phyloP scores from a whole-genome alignment of 768 basidiomycete species.

The Leccinum obscurum region DNA sequence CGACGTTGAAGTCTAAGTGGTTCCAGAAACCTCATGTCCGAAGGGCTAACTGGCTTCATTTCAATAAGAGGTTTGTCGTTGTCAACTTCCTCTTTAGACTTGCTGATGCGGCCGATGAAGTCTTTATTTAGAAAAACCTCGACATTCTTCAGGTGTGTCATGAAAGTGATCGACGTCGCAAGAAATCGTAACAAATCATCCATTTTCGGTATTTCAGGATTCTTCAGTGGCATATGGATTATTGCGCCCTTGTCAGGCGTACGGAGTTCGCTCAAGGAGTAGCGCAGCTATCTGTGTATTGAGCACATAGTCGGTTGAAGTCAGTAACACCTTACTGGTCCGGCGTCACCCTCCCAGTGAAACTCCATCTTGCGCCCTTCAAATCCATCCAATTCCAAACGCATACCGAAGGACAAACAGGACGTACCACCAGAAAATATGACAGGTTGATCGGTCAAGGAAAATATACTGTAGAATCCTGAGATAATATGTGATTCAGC shows the following conservation, averaged over 20 bases:
- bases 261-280: slow-evolving; percentile 52
- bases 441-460: slow-evolving; percentile 75
- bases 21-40: slow-evolving; percentile 57
- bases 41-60: slow-evolving; percentile 51
- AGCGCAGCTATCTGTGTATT: slow-evolving; percentile 55
- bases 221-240: slow-evolving; percentile 82
- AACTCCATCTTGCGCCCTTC: slow-evolving; percentile 88
- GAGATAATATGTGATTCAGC: background rate
- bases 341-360: slow-evolving; percentile 80
- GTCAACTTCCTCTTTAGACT: slow-evolving; percentile 50
- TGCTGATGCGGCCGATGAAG: slow-evolving; percentile 61
- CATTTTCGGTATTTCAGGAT: slow-evolving; percentile 69
- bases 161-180: slow-evolving; percentile 89
- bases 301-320: background rate
- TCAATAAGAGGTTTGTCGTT: slow-evolving; percentile 46
- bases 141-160: slow-evolving; percentile 70
- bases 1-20: slow-evolving; percentile 56
- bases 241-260: slow-evolving; percentile 60
- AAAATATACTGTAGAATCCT: slow-evolving; percentile 79
- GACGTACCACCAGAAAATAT: slow-evolving; percentile 67
- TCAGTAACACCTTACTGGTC: slow-evolving; percentile 49
- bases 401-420: slow-evolving; percentile 18
- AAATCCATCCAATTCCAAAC: background rate
- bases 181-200: slow-evolving; percentile 89
- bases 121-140: slow-evolving; percentile 78